Conservation (phyloP, 345 rosid genomes). For the Linum trigynum region DNA sequence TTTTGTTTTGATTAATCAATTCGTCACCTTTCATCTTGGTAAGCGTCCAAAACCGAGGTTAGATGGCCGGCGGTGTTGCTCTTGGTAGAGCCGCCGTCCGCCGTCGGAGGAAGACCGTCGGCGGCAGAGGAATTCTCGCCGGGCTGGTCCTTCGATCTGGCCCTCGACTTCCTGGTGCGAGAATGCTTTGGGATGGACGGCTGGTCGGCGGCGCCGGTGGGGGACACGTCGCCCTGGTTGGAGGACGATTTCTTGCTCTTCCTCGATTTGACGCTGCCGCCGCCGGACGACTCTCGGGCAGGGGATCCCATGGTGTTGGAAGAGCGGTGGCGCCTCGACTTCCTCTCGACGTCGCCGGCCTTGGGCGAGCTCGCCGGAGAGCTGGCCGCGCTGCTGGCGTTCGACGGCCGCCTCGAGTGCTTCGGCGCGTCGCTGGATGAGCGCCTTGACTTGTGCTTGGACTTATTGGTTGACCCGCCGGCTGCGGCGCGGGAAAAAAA, state of each 20-base stretch:
- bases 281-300: constrained; percentile 9
- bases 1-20: not conserved
- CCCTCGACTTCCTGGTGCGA: constrained; percentile 15
- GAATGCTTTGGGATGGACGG: constrained; percentile 20
- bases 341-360: constrained; percentile 25
- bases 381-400: not conserved
- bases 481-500: constrained; percentile 1
- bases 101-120: constrained; percentile 9
- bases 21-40: constrained; percentile 13
- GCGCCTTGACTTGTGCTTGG: constrained; percentile 28
- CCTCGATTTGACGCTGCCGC: not conserved
- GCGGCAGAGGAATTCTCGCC: not conserved
- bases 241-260: constrained; percentile 11
- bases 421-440: constrained; percentile 5
- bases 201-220: constrained; percentile 10
- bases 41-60: constrained; percentile 17
- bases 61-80: constrained; percentile 15
- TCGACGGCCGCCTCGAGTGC: not conserved
- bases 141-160: constrained; percentile 15
- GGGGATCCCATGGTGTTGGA: constrained; percentile 26
- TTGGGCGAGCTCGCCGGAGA: constrained; percentile 21
- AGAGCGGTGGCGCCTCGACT: constrained; percentile 25
- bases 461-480: constrained; percentile 24
- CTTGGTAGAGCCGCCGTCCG: constrained; percentile 5
- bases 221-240: constrained; percentile 11